Percentiles rank a stretch among this genome's conserved stretches.
These are phyloP conservation scores for Candida awuae DNA, from an alignment of 805 yeast species.

Conservation along the genomic window DNA sequence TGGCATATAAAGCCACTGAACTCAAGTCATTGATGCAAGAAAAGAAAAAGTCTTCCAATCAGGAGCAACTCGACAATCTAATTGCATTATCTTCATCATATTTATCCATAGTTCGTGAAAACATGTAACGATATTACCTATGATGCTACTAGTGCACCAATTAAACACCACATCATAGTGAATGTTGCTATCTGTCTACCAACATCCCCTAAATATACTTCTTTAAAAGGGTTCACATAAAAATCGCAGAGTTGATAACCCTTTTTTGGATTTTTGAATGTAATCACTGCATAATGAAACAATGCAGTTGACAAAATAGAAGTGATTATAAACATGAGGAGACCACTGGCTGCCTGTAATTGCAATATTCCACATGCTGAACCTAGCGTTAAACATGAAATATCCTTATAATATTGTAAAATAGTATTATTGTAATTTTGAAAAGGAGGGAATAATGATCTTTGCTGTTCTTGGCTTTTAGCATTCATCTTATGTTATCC, in stretches of 20 bases:
- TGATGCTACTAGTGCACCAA: constrained; percentile 36
- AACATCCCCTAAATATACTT: constrained; percentile 36
- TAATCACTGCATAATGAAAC: constrained; percentile 19
- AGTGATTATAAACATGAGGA: constrained; percentile 34
- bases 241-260: constrained; percentile 18
- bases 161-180: constrained; percentile 52
- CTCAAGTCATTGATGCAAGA: background rate
- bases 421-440: constrained; percentile 15
- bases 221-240: constrained; percentile 33
- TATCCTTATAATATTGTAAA: constrained; percentile 28
- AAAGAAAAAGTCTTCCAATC: background rate
- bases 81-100: constrained; percentile 5
- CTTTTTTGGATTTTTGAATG: constrained; percentile 15
- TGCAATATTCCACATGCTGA: constrained; percentile 47
- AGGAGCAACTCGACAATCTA: constrained; percentile 1
- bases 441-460: constrained; percentile 10
- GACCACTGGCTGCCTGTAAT: constrained; percentile 42
- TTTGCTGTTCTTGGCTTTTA: too few relatives aligned
- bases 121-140: background rate
- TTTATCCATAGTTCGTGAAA: constrained; percentile 7
- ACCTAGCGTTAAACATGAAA: constrained; percentile 44
- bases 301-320: constrained; percentile 28
- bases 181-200: constrained; percentile 44
- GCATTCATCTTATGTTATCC: background rate
- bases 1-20: constrained; percentile 7